Conservation (phyloP, 805 yeast species). For the Candida dajiaensis region DNA sequence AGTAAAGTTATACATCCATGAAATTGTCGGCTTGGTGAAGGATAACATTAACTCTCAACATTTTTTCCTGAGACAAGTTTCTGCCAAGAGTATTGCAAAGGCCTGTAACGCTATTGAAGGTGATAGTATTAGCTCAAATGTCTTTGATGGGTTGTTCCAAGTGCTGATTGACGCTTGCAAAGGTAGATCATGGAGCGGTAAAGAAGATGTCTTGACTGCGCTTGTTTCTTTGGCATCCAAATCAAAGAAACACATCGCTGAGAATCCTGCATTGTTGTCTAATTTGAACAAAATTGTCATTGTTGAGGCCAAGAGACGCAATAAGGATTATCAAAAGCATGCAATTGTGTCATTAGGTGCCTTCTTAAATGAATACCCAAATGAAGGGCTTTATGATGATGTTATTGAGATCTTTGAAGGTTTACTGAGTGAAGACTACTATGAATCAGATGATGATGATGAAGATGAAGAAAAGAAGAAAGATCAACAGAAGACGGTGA, state of each 20-base stretch:
- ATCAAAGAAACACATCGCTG: conserved; percentile 31
- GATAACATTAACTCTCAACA: conserved; percentile 48
- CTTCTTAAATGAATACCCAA: conserved; percentile 37
- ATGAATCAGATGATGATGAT: conserved; percentile 35
- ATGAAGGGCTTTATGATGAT: conserved; percentile 26
- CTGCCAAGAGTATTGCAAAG: conserved; percentile 61
- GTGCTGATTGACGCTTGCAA: conserved; percentile 53
- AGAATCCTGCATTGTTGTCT: conserved; percentile 27
- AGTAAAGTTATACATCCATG: conserved; percentile 59
- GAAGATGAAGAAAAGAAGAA: conserved; percentile 27
- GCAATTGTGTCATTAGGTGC: conserved; percentile 49
- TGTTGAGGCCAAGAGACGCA: conserved; percentile 61
- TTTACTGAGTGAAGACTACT: conserved; percentile 34
- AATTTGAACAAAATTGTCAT: conserved; percentile 39
- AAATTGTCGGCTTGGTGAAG: conserved; percentile 52
- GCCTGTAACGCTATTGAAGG: conserved; percentile 44
- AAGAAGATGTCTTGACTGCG: conserved; percentile 69
- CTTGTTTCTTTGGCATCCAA: conserved; percentile 52
- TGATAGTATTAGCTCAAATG: conserved; percentile 18
- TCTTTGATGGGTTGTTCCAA: conserved; percentile 35
- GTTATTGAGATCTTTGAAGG: conserved; percentile 26
- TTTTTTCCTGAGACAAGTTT: conserved; percentile 60
- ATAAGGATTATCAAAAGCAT: conserved; percentile 54
- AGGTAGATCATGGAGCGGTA: conserved; percentile 88
- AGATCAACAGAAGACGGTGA: conserved; percentile 19